Base-by-base conservation (phyloP, 1,284 basidiomycete species). In the Moniliophthora roreri region DNA sequence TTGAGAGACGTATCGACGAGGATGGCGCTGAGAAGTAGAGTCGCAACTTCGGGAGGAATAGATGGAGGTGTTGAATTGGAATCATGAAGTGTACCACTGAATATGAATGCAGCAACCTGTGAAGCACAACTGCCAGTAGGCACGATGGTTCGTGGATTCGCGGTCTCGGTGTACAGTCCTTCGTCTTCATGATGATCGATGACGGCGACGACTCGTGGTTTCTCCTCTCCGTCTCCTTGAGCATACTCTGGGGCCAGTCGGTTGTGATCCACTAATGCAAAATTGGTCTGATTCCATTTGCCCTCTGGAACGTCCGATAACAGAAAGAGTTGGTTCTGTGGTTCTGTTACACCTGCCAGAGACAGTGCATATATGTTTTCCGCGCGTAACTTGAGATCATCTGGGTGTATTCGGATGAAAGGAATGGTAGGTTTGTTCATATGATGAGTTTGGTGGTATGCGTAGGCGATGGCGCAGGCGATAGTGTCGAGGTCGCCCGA, bases 111-210 rank as follows among this genome's bases (percentile, higher is more conserved):
- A 1, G 88, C 76, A 40, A 97, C 81, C 36, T 92, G 84, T 0
- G 93, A 93, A 0, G 91, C 70, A 62, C 89, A 91, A 58, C 89
- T 93, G 2, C 95, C 95, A 0, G 84, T 82, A 0, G 82, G 80
- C 2, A 71, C 67, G 52, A 97, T 78, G 49, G 84, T 69, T 16
- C 94, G 81, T 2, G 89, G 85, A 9, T 77, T 66, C 0, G 93
- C 91, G 3, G 74, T 72, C 52, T 79, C 78, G 4, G 65, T 65
- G 66, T 96, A 83, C 2, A 79, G 71, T 0, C 80, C 78, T 60
- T 95, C 95, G 69, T 98, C 95, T 39, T 81, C 85, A 68, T 99
- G 95, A 66, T 99, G 96, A 68, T 99, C 96, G n/a, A 99, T 73
- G 49, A 98, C 77, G 2, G 89, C 85, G 1, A 83, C 75, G 4